Base-by-base conservation (phyloP, 306 rosid genomes). In the Vigna nakashimae region DNA sequence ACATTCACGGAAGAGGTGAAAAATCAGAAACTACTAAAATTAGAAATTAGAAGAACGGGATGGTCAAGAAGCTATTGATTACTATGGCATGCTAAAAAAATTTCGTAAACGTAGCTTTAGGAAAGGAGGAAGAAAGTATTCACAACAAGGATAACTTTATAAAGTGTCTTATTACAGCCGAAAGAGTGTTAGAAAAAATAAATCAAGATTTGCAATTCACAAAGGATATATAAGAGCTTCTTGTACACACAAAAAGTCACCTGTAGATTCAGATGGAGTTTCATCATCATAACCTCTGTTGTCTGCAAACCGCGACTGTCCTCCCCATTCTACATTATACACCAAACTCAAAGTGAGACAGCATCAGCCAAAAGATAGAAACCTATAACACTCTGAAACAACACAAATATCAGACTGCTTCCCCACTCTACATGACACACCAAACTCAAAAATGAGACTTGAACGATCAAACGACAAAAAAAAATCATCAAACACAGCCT, bases 321-420 rank as follows among this genome's bases (percentile, higher is more conserved):
- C 69, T 66, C 76, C 83, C 81, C 60, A 67, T 64, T 76, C 89
- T 86, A 82, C 85, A 73, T 1, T 55, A 73, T 12, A 76, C 64
- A 76, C 71, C 71, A 70, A 85, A 79, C 11, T 56, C 52, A 66
- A 76, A 79, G 75, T 66, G 63, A 83, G 75, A 65, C 49, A 52
- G 5, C 34, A 59, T 53, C 79, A 34, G 30, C 56, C 49, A 83
- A 73, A 66, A 73, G 45, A 26, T 17, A 78, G 68, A 14, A 14
- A 9, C 2, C 38, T 4, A 34, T 46, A 76, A 43, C 9, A 0
- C 18, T n/a, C 24, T 46, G 22, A 74, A 78, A 62, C 45, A 82
- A 69, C 40, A 9, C 11, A 8, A 40, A 42, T 9, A 9, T 42
- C 46, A 42, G 87, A 59, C 63, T 14, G 45, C 86, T 68, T 65